These are phyloP conservation scores for Scenedesmus sp. DNA, from an alignment of 163 green algal species.

Conservation along the genomic window DNA sequence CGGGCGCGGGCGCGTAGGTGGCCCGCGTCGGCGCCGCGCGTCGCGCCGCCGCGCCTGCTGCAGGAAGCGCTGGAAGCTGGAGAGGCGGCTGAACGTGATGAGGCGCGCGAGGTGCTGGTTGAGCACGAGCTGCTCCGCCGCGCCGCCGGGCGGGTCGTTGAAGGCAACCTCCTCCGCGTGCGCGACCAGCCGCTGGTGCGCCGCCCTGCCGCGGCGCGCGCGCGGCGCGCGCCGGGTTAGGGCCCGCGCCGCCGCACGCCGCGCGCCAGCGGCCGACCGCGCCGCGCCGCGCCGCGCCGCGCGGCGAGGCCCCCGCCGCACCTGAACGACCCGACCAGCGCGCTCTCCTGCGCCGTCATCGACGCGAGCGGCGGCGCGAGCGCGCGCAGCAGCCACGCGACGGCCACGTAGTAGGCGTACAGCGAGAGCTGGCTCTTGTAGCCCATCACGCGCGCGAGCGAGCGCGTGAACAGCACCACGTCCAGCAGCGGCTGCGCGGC, in stretches of 20 bases:
- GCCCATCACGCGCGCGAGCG: slow-evolving; percentile 83
- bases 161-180: slow-evolving; percentile 93
- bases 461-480: slow-evolving; percentile 93
- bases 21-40: no score
- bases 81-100: slow-evolving; percentile 81
- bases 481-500: slow-evolving; percentile 87
- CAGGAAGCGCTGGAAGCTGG: slow-evolving; percentile 86
- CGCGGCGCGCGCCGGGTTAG: no score
- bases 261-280: background rate
- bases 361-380: slow-evolving; percentile 84
- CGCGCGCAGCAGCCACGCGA: slow-evolving; percentile 74
- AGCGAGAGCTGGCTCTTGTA: slow-evolving; percentile 80
- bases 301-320: background rate
- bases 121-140: slow-evolving; percentile 89
- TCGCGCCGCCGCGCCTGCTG: slow-evolving; percentile 73
- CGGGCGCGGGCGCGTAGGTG: no score
- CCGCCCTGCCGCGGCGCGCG: slow-evolving; percentile 5
- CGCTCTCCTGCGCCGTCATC: slow-evolving; percentile 80
- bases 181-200: slow-evolving; percentile 80
- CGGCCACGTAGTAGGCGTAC: slow-evolving; percentile 90
- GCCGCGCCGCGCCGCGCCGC: background rate
- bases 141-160: slow-evolving; percentile 88
- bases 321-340: slow-evolving; percentile 55
- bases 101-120: slow-evolving; percentile 91
- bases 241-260: no score